Conservation (phyloP, 257 asterid genomes). For the Solanum dulcamara region DNA sequence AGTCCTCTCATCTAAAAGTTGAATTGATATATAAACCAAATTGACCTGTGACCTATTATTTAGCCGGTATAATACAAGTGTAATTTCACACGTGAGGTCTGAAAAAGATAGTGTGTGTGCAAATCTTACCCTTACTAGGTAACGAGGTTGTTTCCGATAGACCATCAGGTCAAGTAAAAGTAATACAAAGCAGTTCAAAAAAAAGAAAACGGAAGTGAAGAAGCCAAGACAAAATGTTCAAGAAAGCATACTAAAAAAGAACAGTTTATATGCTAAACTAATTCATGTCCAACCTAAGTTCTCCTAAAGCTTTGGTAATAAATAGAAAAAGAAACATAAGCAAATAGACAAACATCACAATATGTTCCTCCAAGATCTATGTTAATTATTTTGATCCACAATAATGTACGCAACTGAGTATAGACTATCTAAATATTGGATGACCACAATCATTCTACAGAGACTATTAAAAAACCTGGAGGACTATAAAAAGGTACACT, state of each 20-base stretch:
- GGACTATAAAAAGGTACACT: not conserved
- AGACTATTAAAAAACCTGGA: too few relatives aligned
- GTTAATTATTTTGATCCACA: conserved; percentile 6
- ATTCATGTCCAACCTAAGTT: not conserved
- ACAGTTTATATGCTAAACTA: not conserved
- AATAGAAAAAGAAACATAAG: not conserved
- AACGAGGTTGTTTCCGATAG: too few relatives aligned
- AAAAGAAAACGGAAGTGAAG: not conserved
- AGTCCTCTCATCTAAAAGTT: too few relatives aligned
- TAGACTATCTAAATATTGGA: conserved; percentile 13
- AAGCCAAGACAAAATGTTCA: not conserved
- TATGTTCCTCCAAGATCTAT: not conserved
- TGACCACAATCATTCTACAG: conserved; percentile 16
- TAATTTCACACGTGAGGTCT: too few relatives aligned
- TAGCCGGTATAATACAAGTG: too few relatives aligned
- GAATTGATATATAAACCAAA: too few relatives aligned
- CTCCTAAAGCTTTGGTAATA: not conserved
- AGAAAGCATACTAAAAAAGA: not conserved
- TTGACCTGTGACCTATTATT: too few relatives aligned
- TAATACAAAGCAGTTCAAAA: not conserved
- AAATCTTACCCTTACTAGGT: too few relatives aligned
- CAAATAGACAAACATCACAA: not conserved
- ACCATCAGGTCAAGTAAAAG: not conserved
- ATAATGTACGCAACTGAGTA: conserved; percentile 12
- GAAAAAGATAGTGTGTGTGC: too few relatives aligned